Evolutionary conservation across 257 asterid genomes (phyloP), one percentile per base, ranked within the genome.

Genomic region (Nicotiana tabacum): DNA sequence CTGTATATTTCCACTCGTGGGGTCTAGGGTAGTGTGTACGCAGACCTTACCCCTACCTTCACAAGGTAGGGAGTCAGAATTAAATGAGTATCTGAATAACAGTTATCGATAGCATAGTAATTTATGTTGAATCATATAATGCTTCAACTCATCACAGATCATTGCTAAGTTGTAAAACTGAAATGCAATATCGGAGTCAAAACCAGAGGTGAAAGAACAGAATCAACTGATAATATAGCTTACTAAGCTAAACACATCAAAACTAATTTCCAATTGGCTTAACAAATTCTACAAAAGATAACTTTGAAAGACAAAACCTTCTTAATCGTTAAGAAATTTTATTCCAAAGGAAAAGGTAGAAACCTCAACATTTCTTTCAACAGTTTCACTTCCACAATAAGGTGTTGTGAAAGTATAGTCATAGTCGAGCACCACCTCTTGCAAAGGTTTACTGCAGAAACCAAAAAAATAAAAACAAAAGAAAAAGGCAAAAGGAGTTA

Each of bases 331-430:
- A 24, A 72, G 8, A 24, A 72, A 61, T 24, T 72, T 4, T 57
- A 80, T 64, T 66, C 6, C 29, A 18, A 66, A 58, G 78, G 53
- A 57, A 61, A 82, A 82, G 43, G 68, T 57, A 78, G 89, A 84
- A 78, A 96, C 99, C 99, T 93, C 91, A n/a, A 83, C 67, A 84
- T 68, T 88, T 81, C 65, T 79, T 86, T 93, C 95, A 24, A 90
- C 85, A 84, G 78, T 77, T 84, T 83, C 90, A 84, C 97, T 92
- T 83, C 99, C 98, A 70, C 89, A 77, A 85, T 96, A 96, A 78
- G 98, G 99, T 78, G 99, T 96, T 81, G 98, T 96, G 92, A 96
- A 96, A 62, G 99, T 96, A 87, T 93, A 96, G 83, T 96, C 99
- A 83, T 94, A 96, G 81, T 96, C 99, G 82, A 94, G 91, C 85